A percentile compares a stretch with the other conserved stretches of the same genome.
Evolutionary conservation across 75 land plant genomes (phyloP).

Genomic region (Sequoiadendron giganteum): DNA sequence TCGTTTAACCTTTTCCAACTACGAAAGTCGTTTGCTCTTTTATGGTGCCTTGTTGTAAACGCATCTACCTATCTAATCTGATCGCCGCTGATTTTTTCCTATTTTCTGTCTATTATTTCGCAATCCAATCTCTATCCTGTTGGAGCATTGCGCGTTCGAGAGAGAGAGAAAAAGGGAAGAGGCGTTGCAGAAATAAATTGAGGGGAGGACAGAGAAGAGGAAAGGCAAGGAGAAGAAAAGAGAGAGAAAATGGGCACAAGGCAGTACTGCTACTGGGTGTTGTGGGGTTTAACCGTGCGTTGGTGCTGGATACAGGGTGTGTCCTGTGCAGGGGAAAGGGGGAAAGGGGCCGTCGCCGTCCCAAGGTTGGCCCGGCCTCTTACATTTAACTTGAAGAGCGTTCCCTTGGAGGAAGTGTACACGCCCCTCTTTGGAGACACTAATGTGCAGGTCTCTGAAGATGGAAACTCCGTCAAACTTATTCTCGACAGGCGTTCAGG

Average conservation of each 20-base stretch:
- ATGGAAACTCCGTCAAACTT: slow-evolving; percentile 53
- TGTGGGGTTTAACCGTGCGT: background rate
- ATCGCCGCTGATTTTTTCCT: background rate
- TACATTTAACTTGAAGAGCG: slow-evolving; percentile 18
- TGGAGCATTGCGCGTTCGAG: background rate
- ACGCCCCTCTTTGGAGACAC: slow-evolving; percentile 49
- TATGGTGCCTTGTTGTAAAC: background rate
- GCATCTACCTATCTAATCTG: background rate
- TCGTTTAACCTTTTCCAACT: background rate
- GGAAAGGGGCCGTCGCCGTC: background rate
- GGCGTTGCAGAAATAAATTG: background rate
- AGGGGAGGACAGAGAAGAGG: background rate
- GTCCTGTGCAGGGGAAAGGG: background rate
- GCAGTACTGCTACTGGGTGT: background rate
- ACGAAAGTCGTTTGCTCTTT: background rate
- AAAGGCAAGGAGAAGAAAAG: background rate
- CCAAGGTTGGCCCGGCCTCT: background rate
- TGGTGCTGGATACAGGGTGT: background rate
- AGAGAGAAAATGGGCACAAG: background rate
- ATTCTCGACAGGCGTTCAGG: slow-evolving; percentile 51
- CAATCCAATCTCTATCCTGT: background rate
- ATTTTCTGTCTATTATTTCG: background rate
- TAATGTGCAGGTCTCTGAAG: slow-evolving; percentile 39
- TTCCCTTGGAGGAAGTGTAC: slow-evolving; percentile 62
- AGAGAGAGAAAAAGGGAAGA: background rate